phyloP scores from a whole-genome alignment of 2,329 filamentous ascomycete species.

The Bipolaris cookei region DNA sequence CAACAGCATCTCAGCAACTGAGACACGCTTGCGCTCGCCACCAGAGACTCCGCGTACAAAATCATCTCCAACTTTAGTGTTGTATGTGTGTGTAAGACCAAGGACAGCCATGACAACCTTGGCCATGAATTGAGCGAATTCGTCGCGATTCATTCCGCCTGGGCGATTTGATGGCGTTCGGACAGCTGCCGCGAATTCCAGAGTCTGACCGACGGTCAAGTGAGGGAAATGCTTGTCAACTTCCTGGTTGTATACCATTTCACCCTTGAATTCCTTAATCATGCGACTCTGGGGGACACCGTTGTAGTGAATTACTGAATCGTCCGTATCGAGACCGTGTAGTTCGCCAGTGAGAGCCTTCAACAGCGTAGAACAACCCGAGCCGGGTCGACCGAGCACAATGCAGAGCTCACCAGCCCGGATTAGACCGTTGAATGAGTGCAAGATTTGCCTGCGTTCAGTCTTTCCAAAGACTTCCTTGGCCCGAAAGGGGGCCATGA shows the following conservation, averaged over 20 bases:
- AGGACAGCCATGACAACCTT: conserved; percentile 62
- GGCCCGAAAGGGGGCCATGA: conserved; percentile 64
- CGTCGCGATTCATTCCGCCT: conserved; percentile 48
- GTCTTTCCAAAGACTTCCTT: conserved; percentile 58
- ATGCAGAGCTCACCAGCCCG: conserved; percentile 58
- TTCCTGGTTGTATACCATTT: conserved; percentile 55
- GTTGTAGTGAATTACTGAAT: conserved; percentile 66
- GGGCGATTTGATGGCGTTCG: conserved; percentile 56
- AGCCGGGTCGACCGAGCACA: conserved; percentile 58
- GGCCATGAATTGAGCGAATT: conserved; percentile 55
- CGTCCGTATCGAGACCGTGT: conserved; percentile 62
- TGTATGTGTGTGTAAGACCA: conserved; percentile 61
- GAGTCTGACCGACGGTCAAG: conserved; percentile 63
- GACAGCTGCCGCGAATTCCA: conserved; percentile 62
- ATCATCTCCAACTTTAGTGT: conserved; percentile 64
- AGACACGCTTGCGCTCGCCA: conserved; percentile 67
- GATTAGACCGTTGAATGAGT: conserved; percentile 60
- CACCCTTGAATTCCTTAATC: conserved; percentile 56
- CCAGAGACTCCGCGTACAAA: conserved; percentile 68
- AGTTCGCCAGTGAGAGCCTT: conserved; percentile 68
- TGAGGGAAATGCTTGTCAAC: conserved; percentile 63
- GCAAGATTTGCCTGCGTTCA: conserved; percentile 62
- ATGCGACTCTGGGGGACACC: conserved; percentile 55
- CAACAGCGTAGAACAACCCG: conserved; percentile 68
- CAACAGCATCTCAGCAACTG: conserved; percentile 61